Evolutionary conservation across 2,329 filamentous ascomycete genomes (phyloP).

Genomic region (Ambrosiella cleistominuta): DNA sequence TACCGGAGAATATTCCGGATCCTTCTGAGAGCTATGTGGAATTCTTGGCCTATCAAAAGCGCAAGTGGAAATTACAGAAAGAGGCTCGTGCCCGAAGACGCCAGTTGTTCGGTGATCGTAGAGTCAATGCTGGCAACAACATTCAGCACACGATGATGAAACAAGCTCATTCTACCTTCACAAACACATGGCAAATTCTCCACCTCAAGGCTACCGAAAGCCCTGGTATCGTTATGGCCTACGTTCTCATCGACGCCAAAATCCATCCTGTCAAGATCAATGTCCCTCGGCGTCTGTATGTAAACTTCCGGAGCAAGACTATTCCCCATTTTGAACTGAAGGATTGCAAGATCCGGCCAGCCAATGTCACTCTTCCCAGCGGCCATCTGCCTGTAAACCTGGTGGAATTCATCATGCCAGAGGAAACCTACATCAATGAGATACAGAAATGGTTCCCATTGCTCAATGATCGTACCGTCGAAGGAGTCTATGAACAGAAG

Average conservation of each 20-base stretch:
- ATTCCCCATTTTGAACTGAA: slow-evolving; percentile 69
- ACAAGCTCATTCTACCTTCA: slow-evolving; percentile 77
- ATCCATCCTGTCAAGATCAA: slow-evolving; percentile 76
- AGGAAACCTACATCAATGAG: slow-evolving; percentile 70
- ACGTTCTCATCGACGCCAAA: slow-evolving; percentile 84
- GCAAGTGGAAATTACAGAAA: slow-evolving; percentile 97
- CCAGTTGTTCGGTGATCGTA: slow-evolving; percentile 82
- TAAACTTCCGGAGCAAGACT: slow-evolving; percentile 78
- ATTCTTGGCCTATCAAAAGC: slow-evolving; percentile 87
- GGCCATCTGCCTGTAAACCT: slow-evolving; percentile 86
- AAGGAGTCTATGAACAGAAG: slow-evolving; percentile 93
- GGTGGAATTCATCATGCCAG: slow-evolving; percentile 81
- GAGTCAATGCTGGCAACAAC: slow-evolving; percentile 31
- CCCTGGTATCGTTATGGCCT: slow-evolving; percentile 73
- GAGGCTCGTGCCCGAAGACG: slow-evolving; percentile 69
- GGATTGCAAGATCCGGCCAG: slow-evolving; percentile 75
- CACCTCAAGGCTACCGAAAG: slow-evolving; percentile 69
- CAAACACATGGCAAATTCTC: slow-evolving; percentile 85
- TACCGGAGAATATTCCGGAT: slow-evolving; percentile 59
- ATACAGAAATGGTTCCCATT: slow-evolving; percentile 27
- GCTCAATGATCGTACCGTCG: slow-evolving; percentile 34
- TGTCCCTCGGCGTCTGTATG: slow-evolving; percentile 73
- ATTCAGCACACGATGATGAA: slow-evolving; percentile 65
- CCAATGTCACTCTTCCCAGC: slow-evolving; percentile 84
- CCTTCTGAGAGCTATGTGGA: slow-evolving; percentile 75